phyloP scores from a whole-genome alignment of 2,329 filamentous ascomycete genomes.

The Diaporthe batatas region DNA sequence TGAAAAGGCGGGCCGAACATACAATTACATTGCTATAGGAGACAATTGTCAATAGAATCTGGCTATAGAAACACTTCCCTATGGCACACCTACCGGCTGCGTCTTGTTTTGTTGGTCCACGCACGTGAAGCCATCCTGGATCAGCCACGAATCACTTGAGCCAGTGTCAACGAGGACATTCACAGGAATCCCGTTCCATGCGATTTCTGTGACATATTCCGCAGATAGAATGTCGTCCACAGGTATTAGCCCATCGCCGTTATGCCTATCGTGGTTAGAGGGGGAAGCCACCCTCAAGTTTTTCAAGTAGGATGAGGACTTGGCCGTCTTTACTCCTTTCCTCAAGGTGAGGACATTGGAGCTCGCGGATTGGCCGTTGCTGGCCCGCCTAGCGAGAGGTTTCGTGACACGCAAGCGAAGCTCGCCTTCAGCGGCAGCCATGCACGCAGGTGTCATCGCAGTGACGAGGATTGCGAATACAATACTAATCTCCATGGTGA shows the following conservation, averaged over 20 bases:
- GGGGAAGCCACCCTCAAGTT: not conserved
- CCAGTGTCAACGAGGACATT: slow-evolving; percentile 38
- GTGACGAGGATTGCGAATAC: not conserved
- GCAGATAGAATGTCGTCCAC: slow-evolving; percentile 17
- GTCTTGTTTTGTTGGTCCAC: slow-evolving; percentile 21
- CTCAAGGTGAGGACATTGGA: slow-evolving; percentile 31
- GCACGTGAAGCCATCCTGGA: slow-evolving; percentile 39
- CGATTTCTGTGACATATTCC: slow-evolving; percentile 34
- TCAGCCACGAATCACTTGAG: slow-evolving; percentile 39
- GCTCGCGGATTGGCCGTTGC: slow-evolving; percentile 25
- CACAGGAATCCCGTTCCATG: slow-evolving; percentile 17
- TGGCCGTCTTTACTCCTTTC: slow-evolving; percentile 19
- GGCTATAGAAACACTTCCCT: not conserved
- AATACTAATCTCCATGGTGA: slow-evolving; percentile 26
- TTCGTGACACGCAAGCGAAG: not conserved
- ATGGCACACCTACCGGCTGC: slow-evolving; percentile 6
- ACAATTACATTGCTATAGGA: slow-evolving; percentile 41
- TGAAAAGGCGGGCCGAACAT: slow-evolving; percentile 46
- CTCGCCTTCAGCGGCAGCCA: not conserved
- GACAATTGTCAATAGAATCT: not conserved
- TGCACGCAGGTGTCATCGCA: slow-evolving; percentile 1
- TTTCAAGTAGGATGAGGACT: slow-evolving; percentile 33
- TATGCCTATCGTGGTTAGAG: not conserved
- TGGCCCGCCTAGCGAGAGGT: slow-evolving; percentile 19
- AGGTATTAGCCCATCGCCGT: slow-evolving; percentile 5